These are phyloP conservation scores for Agastache rugosa DNA, from an alignment of 257 asterid genomes.

Conservation along the genomic window DNA sequence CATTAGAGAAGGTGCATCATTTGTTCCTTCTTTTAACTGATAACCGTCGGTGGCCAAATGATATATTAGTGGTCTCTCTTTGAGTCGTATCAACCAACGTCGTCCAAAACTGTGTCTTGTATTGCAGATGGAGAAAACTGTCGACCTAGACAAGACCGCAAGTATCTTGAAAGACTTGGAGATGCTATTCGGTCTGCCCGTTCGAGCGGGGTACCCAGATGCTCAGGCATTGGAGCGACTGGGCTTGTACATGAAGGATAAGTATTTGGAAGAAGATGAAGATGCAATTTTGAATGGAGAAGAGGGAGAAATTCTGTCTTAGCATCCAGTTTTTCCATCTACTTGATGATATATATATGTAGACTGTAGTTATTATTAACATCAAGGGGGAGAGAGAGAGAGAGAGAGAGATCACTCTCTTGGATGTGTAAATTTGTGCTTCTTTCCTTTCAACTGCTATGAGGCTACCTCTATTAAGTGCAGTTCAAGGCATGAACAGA, in stretches of 20 bases:
- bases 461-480: too few relatives aligned
- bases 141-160: slow-evolving; percentile 46
- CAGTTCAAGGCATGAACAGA: too few relatives aligned
- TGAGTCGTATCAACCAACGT: neutral
- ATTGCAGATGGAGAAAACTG: slow-evolving; percentile 61
- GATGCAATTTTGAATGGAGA: slow-evolving; percentile 46
- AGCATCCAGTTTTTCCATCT: neutral
- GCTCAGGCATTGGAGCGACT: slow-evolving; percentile 48
- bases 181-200: slow-evolving; percentile 14
- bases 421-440: too few relatives aligned
- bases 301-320: slow-evolving; percentile 64
- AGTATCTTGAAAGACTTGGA: slow-evolving; percentile 54
- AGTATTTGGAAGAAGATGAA: slow-evolving; percentile 46
- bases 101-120: neutral
- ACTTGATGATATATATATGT: too few relatives aligned
- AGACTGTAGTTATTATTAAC: too few relatives aligned
- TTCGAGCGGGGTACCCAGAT: neutral
- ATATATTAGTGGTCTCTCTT: neutral
- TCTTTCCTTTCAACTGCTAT: too few relatives aligned
- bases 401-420: too few relatives aligned
- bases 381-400: too few relatives aligned
- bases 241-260: slow-evolving; percentile 62
- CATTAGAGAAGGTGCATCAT: slow-evolving; percentile 54
- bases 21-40: neutral
- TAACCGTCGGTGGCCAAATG: neutral